phyloP scores from a whole-genome alignment of 2,329 filamentous ascomycete species.

The Fusarium floridanum region DNA sequence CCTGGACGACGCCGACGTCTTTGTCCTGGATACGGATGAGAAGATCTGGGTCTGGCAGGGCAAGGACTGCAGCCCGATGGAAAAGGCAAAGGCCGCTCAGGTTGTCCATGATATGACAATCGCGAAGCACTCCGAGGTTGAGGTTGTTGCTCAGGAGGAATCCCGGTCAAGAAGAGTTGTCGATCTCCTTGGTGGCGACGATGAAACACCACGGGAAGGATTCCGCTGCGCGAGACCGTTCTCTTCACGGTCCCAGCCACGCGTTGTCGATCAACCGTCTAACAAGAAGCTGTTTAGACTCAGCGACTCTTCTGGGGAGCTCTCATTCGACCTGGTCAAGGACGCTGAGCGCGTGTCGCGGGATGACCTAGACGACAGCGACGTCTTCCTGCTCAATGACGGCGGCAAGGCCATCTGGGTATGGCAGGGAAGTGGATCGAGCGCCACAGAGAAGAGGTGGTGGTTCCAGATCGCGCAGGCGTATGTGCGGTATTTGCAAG shows the following conservation, averaged over 20 bases:
- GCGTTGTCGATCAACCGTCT: constrained; percentile 34
- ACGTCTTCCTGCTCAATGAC: constrained; percentile 74
- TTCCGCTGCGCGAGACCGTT: constrained; percentile 61
- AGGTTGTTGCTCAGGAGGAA: constrained; percentile 73
- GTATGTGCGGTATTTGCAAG: constrained; percentile 62
- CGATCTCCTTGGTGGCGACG: constrained; percentile 66
- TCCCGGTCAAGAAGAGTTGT: constrained; percentile 66
- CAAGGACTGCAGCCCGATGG: constrained; percentile 73
- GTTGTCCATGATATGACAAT: constrained; percentile 75
- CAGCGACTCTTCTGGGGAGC: constrained; percentile 69
- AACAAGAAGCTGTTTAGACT: constrained; percentile 69
- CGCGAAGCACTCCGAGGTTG: constrained; percentile 74
- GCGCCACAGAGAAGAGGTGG: constrained; percentile 67
- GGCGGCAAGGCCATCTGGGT: constrained; percentile 72
- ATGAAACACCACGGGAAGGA: constrained; percentile 52
- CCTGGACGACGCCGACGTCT: constrained; percentile 75
- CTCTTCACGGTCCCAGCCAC: constrained; percentile 41
- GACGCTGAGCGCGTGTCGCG: constrained; percentile 61
- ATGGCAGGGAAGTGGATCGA: constrained; percentile 73
- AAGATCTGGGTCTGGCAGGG: constrained; percentile 81
- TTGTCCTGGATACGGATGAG: constrained; percentile 71
- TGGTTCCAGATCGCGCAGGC: constrained; percentile 72
- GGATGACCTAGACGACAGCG: constrained; percentile 67
- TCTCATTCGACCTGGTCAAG: constrained; percentile 70
- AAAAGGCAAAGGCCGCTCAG: constrained; percentile 76